Evolutionary conservation across 768 basidiomycete species (phyloP).

Genomic region (Kwoniella shandongensis): DNA sequence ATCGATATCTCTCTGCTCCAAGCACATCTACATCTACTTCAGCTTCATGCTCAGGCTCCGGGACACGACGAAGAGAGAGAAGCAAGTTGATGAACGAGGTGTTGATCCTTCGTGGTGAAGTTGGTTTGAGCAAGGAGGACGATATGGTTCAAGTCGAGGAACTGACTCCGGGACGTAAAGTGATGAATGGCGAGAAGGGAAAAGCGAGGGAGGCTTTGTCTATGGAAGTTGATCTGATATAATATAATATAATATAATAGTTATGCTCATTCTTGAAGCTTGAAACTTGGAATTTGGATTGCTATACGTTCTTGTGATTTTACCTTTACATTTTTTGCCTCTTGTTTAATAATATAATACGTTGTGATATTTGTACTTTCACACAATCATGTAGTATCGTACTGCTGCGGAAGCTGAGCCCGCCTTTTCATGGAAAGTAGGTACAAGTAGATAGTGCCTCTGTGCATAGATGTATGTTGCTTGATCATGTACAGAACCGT

Average conservation of each 20-base stretch:
- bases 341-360: no score
- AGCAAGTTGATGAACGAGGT: constrained; percentile 28
- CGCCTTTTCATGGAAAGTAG: no score
- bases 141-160: constrained; percentile 16
- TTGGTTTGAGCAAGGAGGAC: neutral
- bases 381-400: no score
- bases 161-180: constrained; percentile 11
- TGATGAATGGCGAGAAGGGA: neutral
- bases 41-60: constrained; percentile 10
- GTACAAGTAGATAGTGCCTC: no score
- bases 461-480: no score
- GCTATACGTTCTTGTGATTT: no score
- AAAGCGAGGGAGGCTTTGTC: constrained; percentile 15
- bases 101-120: constrained; percentile 13
- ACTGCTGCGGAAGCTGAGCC: no score
- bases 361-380: no score
- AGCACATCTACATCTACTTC: constrained; percentile 4
- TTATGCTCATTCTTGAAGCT: neutral
- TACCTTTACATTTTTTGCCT: no score
- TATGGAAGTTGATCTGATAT: constrained; percentile 18
- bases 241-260: neutral
- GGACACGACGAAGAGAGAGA: constrained; percentile 19
- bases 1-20: constrained; percentile 16
- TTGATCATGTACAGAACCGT: no score
- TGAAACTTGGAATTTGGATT: neutral